phyloP scores from a whole-genome alignment of 176 grass and related monocot species.

The Zoysia pacifica region DNA sequence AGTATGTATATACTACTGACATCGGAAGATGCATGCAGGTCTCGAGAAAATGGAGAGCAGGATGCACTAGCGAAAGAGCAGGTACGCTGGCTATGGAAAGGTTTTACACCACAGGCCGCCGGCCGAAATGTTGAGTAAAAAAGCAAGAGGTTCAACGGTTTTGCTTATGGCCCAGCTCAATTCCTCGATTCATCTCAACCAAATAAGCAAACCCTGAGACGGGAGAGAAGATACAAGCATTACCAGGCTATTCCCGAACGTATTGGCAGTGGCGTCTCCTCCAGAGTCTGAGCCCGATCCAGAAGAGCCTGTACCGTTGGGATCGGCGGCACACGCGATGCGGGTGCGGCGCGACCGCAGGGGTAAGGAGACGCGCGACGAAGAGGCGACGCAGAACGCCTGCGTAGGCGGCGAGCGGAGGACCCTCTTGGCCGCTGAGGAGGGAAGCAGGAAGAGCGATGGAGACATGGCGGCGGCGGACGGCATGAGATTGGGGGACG shows the following conservation, averaged over 20 bases:
- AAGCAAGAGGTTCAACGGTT: not conserved
- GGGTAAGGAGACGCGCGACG: constrained; percentile 21
- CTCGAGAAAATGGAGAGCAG: not conserved
- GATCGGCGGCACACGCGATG: constrained; percentile 28
- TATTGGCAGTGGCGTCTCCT: constrained; percentile 29
- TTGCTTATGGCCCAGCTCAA: not conserved
- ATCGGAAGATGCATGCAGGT: constrained; percentile 11
- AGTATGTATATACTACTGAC: not conserved
- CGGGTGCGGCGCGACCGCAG: constrained; percentile 14
- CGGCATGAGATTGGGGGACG: too few relatives aligned
- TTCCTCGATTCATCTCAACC: not conserved
- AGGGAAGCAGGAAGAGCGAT: constrained; percentile 30
- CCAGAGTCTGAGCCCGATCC: not conserved
- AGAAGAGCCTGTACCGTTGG: constrained; percentile 33
- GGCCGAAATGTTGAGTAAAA: not conserved
- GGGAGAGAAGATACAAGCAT: not conserved
- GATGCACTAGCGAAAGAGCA: not conserved
- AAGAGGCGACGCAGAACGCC: not conserved
- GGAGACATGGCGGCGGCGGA: constrained; percentile 34
- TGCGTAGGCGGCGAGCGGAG: not conserved
- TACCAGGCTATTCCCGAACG: constrained; percentile 34
- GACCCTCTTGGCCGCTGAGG: not conserved
- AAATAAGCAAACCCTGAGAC: not conserved
- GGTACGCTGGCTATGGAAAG: not conserved
- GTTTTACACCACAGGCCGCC: not conserved